Evolutionary conservation across 139 green algal genomes (phyloP).

Genomic region (Chlorella sp.): DNA sequence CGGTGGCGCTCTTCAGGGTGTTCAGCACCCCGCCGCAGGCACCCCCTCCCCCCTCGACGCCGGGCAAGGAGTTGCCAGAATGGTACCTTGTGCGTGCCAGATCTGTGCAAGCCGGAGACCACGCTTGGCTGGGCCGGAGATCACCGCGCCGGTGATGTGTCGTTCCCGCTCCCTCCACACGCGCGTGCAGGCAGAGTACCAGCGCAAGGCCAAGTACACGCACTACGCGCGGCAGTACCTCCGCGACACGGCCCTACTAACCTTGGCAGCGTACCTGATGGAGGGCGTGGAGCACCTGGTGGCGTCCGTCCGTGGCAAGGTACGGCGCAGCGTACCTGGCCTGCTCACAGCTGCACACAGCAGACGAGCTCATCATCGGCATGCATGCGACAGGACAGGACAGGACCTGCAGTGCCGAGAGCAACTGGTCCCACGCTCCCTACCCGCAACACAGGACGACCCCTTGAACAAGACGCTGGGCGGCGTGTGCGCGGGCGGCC

Average conservation of each 20-base stretch:
- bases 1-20: not conserved
- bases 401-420: too few species aligned
- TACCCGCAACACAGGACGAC: too few species aligned
- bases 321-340: too few species aligned
- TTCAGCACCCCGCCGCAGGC: not conserved
- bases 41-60: not conserved
- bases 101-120: too few species aligned
- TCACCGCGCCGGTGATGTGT: too few species aligned
- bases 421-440: too few species aligned
- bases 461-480: conserved; percentile 7
- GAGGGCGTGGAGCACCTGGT: conserved; percentile 4
- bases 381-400: too few species aligned
- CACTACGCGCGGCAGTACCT: not conserved
- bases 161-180: too few species aligned
- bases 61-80: not conserved
- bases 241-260: conserved; percentile 2
- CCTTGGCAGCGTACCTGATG: not conserved
- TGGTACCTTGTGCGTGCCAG: not conserved
- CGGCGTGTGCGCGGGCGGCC: not conserved
- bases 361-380: too few species aligned
- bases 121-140: too few species aligned
- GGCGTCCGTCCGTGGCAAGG: not conserved
- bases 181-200: not conserved
- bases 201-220: conserved; percentile 2
- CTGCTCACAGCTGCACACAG: too few species aligned